Percentiles rank a stretch among this genome's conserved stretches.
Evolutionary conservation across 441 rosid genomes (phyloP).

Genomic region (Adansonia madagascariensis): DNA sequence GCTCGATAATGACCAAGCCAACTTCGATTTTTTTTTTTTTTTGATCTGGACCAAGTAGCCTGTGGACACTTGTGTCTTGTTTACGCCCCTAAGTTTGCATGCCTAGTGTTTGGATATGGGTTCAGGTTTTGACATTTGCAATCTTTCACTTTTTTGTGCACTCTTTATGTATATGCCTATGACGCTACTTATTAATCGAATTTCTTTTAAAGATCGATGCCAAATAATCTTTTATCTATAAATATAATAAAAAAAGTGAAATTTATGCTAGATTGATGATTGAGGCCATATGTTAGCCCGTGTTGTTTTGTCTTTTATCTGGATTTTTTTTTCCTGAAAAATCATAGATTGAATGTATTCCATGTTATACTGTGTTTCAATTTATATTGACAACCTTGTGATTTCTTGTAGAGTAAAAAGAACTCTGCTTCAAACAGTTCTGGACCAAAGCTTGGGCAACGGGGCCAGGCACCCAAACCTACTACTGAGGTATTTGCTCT

Average conservation of each 20-base stretch:
- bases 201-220: neutral
- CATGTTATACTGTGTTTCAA: neutral
- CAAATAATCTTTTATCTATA: neutral
- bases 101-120: neutral
- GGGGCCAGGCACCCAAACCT: constrained; percentile 44
- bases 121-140: neutral
- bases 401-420: constrained; percentile 57
- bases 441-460: constrained; percentile 44
- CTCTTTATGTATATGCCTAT: neutral
- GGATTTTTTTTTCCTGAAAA: neutral
- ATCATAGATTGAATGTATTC: constrained; percentile 9
- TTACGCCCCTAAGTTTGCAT: neutral
- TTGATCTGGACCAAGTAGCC: neutral
- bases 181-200: neutral
- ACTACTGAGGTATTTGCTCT: constrained; percentile 50
- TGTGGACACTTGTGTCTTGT: neutral
- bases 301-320: neutral
- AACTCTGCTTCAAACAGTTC: constrained; percentile 41
- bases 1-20: neutral
- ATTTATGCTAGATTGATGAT: neutral
- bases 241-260: neutral
- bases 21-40: neutral
- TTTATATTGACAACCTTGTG: constrained; percentile 29
- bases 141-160: neutral
- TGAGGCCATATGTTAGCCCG: neutral